A percentile compares a stretch with the other conserved stretches of the same genome.
phyloP scores from a whole-genome alignment of 2,329 filamentous ascomycete species.

The Diaporthe amygdali region DNA sequence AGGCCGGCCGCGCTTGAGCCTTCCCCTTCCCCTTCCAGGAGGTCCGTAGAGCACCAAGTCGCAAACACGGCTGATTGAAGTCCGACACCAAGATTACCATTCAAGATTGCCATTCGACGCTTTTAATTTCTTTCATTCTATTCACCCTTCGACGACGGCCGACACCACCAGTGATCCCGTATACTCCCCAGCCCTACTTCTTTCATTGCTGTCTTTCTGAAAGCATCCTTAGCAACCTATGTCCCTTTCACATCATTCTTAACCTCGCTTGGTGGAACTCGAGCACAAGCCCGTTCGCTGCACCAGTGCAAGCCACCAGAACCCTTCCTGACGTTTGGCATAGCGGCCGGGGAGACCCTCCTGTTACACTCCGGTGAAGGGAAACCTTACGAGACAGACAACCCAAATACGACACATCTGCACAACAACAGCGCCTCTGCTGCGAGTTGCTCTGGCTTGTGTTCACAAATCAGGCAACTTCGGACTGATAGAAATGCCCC shows the following conservation, averaged over 20 bases:
- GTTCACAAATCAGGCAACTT: not conserved
- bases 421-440: not conserved
- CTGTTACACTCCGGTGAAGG: constrained; percentile 4
- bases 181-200: not conserved
- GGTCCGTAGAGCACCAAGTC: not conserved
- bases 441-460: not conserved
- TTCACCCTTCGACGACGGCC: not conserved
- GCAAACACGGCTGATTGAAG: not conserved
- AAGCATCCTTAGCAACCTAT: not conserved
- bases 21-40: not conserved
- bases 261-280: not conserved
- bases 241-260: not conserved
- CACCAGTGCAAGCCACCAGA: not conserved
- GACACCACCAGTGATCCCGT: not conserved
- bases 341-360: constrained; percentile 1
- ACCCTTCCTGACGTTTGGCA: not conserved
- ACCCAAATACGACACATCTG: not conserved
- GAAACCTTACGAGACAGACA: not conserved
- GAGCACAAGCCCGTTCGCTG: not conserved
- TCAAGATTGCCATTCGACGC: not conserved
- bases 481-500: constrained; percentile 32
- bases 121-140: not conserved
- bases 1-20: not conserved
- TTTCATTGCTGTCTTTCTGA: not conserved
- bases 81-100: not conserved